Evolutionary conservation across 2,329 filamentous ascomycete species (phyloP).

Genomic region (Talaromyces sp.): DNA sequence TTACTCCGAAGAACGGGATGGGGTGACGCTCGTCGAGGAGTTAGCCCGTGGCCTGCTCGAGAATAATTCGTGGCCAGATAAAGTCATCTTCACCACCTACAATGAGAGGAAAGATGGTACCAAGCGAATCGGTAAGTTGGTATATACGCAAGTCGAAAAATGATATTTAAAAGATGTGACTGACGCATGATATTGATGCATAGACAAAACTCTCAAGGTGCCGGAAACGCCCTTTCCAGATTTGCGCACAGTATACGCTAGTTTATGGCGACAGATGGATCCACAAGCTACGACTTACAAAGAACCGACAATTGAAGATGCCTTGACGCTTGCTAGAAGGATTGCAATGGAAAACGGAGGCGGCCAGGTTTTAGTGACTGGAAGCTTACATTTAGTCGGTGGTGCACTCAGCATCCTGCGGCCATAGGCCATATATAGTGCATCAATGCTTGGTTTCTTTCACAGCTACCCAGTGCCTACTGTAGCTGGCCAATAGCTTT

Average conservation of each 20-base stretch:
- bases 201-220: slow-evolving; percentile 20
- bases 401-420: slow-evolving; percentile 22
- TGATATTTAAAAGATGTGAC: background rate
- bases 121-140: slow-evolving; percentile 21
- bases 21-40: slow-evolving; percentile 19
- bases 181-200: background rate
- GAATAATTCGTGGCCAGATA: slow-evolving; percentile 18
- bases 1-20: slow-evolving; percentile 27
- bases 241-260: slow-evolving; percentile 21
- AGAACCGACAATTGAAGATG: slow-evolving; percentile 24
- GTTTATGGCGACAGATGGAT: slow-evolving; percentile 22
- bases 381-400: slow-evolving; percentile 25
- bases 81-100: slow-evolving; percentile 30
- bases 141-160: no score
- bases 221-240: slow-evolving; percentile 20
- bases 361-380: slow-evolving; percentile 23
- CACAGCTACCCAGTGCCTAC: no score
- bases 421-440: background rate
- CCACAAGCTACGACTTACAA: slow-evolving; percentile 18
- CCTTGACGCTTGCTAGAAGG: slow-evolving; percentile 21
- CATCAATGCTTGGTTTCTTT: background rate
- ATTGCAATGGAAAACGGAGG: slow-evolving; percentile 16
- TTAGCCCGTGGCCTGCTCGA: slow-evolving; percentile 19
- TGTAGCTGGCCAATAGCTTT: background rate
- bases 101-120: slow-evolving; percentile 22